These are phyloP conservation scores for Candida tunisiensis DNA, from an alignment of 1,139 yeast species.

Conservation along the genomic window DNA sequence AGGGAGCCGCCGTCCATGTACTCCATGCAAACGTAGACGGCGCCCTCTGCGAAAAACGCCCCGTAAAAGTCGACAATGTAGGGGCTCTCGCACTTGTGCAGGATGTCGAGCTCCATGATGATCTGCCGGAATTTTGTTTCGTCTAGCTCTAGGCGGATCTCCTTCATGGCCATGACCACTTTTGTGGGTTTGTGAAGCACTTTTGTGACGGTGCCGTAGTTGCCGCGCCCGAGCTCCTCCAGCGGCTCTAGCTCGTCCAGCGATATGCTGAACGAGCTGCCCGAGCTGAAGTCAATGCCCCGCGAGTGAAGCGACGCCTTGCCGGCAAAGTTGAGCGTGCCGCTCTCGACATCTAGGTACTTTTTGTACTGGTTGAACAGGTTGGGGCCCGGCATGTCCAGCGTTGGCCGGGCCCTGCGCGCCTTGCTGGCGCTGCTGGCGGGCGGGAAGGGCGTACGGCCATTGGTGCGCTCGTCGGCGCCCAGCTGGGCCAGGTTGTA, in stretches of 20 bases:
- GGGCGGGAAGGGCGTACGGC: background rate
- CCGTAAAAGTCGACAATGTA: conserved; percentile 93
- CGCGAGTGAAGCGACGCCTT: conserved; percentile 83
- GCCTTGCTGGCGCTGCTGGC: background rate
- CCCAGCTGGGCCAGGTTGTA: no score
- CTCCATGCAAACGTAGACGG: conserved; percentile 97
- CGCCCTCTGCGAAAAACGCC: conserved; percentile 94
- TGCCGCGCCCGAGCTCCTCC: conserved; percentile 87
- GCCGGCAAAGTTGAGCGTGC: conserved; percentile 81
- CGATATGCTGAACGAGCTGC: conserved; percentile 73
- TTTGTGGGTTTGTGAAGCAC: conserved; percentile 92
- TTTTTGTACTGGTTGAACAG: conserved; percentile 67
- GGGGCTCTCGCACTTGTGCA: conserved; percentile 81
- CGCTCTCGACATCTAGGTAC: conserved; percentile 81
- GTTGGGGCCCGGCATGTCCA: no score
- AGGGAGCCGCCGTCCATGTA: conserved; percentile 96
- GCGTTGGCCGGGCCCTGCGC: no score
- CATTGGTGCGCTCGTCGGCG: conserved; percentile 1
- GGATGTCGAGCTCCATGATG: conserved; percentile 84
- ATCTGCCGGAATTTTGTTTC: conserved; percentile 86
- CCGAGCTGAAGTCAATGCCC: conserved; percentile 83
- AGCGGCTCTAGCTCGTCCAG: conserved; percentile 70
- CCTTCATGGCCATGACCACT: conserved; percentile 92
- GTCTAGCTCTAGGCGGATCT: conserved; percentile 80
- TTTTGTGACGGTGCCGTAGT: conserved; percentile 88